phyloP scores from a whole-genome alignment of 352 stramenopile genomes.

The Phytophthora cajani region DNA sequence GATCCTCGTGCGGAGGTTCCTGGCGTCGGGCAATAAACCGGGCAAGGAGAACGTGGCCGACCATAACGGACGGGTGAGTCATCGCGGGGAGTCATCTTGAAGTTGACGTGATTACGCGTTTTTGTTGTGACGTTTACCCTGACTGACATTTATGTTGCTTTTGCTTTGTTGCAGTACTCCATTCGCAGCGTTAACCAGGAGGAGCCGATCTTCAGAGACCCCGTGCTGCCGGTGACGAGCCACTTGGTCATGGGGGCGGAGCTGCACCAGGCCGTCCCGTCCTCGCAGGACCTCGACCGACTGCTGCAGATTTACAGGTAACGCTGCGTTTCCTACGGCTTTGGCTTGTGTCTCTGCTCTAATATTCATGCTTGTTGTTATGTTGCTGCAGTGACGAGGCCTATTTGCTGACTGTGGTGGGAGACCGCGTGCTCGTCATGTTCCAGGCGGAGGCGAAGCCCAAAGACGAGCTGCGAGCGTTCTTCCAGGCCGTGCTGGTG shows the following conservation, averaged over 20 bases:
- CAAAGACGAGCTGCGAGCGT: slow-evolving; percentile 73
- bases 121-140: neutral
- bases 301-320: slow-evolving; percentile 65
- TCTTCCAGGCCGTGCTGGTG: slow-evolving; percentile 71
- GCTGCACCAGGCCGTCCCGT: slow-evolving; percentile 48
- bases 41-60: slow-evolving; percentile 40
- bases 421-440: slow-evolving; percentile 53
- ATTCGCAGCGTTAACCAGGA: slow-evolving; percentile 69
- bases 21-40: slow-evolving; percentile 18
- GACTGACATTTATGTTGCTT: slow-evolving; percentile 1
- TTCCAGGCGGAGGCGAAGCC: slow-evolving; percentile 57
- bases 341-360: neutral
- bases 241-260: slow-evolving; percentile 69
- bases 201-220: slow-evolving; percentile 65
- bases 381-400: slow-evolving; percentile 53
- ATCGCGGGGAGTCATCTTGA: slow-evolving; percentile 14
- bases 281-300: slow-evolving; percentile 48
- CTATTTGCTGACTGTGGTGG: slow-evolving; percentile 58
- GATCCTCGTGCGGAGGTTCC: slow-evolving; percentile 67
- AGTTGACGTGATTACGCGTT: slow-evolving; percentile 21
- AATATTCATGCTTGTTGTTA: slow-evolving; percentile 1
- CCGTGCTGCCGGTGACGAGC: slow-evolving; percentile 48
- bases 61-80: slow-evolving; percentile 33
- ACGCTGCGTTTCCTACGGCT: neutral
- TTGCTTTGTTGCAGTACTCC: slow-evolving; percentile 40